phyloP scores from a whole-genome alignment of 768 basidiomycete species.

The Lactifluus hygrophoroides region DNA sequence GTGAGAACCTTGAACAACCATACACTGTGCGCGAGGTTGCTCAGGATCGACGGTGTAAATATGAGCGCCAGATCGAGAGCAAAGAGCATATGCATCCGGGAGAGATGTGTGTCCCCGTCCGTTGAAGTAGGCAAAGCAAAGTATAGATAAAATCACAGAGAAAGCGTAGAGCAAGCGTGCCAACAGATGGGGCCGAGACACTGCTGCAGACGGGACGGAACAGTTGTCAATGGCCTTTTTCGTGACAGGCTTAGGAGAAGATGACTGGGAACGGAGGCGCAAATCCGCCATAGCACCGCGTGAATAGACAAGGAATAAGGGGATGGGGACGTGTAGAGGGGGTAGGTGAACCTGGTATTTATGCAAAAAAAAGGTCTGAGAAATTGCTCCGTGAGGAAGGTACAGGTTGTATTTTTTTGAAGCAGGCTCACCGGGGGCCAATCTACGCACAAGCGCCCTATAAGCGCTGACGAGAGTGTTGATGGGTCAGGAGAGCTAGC shows the following conservation, averaged over 20 bases:
- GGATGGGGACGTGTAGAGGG: background rate
- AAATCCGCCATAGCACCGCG: constrained; percentile 15
- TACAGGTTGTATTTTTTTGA: constrained; percentile 14
- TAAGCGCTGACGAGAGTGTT: constrained; percentile 1
- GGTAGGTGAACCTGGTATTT: constrained; percentile 18
- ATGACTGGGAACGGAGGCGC: constrained; percentile 19
- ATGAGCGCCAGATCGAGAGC: constrained; percentile 40
- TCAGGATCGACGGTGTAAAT: constrained; percentile 62
- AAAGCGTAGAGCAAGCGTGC: constrained; percentile 18
- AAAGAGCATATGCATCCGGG: constrained; percentile 47
- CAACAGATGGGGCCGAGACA: background rate
- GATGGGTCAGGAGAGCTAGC: background rate
- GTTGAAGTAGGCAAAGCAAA: constrained; percentile 16
- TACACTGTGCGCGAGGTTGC: constrained; percentile 49
- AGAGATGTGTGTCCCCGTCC: constrained; percentile 10
- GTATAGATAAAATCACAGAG: constrained; percentile 21
- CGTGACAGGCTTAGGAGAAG: constrained; percentile 10
- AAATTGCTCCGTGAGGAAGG: constrained; percentile 17
- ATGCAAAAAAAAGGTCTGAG: constrained; percentile 18
- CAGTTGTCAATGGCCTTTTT: background rate
- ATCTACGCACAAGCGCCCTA: constrained; percentile 7
- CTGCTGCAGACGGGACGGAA: background rate
- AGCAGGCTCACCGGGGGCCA: constrained; percentile 15
- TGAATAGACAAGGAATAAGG: background rate
- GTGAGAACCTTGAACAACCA: constrained; percentile 44